Base-by-base conservation (phyloP, 2,329 filamentous ascomycete genomes). In the Diplocarpon mali region DNA sequence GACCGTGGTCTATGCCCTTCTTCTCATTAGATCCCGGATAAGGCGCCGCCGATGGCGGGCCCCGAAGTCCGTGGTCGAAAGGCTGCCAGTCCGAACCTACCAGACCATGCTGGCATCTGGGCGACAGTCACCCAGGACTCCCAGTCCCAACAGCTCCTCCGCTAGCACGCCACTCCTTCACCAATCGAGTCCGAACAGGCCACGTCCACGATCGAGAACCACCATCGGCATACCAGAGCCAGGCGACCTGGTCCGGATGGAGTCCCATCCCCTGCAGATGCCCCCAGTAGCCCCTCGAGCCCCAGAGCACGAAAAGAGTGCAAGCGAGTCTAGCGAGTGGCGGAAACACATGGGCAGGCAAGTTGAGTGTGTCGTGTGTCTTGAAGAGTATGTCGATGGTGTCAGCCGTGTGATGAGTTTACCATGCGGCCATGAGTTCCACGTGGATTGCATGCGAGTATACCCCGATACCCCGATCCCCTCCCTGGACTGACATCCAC, bases 391-490 rank as follows among this genome's bases (percentile, higher is more conserved):
- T 59, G 72, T 95, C 16, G 89, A 95, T 63, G 92, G 92, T 32
- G 80, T 95, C 57, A 95, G 88, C 62, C 78, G 80, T 59, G 90
- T 98, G 32, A 98, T 98, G 92, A 93, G 88, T 60, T 68, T 98
- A 47, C 92, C 92, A 8, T 98, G 92, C 65, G 92, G 92, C 30
- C 92, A 98, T 63, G 92, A 98, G 60, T 98, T 96, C 65, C 92
- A 98, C 64, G 90, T 74, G 24, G 88, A 94, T 62, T 98, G 92
- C 88, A 96, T 98, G 88, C 94, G 68, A 82, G 88, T 83, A 38
- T 46, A 42, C 45, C 36, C n/a, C 41, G 27, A 27, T 42, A 37
- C 44, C 20, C 47, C 40, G 28, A 29, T 16, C 14, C 41, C 35
- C 3, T 6, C 35, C 12, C 16, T 13, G 14, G 39, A 38, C 47